Evolutionary conservation across 495 filamentous ascomycete species (phyloP), one percentile per base, ranked within the genome.

Genomic region (Podospora pseudocomata): DNA sequence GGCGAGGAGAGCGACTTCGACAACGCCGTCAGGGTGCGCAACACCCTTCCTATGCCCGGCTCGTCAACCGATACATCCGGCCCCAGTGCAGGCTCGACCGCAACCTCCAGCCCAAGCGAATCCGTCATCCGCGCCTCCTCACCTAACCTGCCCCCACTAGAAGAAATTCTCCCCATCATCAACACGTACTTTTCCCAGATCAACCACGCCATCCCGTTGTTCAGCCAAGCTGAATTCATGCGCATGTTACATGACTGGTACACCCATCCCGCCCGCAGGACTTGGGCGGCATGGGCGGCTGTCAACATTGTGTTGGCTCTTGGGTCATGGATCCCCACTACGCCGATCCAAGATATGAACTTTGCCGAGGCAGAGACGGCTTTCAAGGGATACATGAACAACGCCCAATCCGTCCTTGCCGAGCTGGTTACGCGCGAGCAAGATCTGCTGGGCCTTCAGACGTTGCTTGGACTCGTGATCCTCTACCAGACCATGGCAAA

Each of bases 291-390:
- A 2, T 74, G 71, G 71, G 76, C 74, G 15, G 71, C 71, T 13
- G 69, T 78, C 27, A 78, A 78, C 39, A 68, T 78, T 39, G 73
- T 75, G 2, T 67, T 78, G 19, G 76, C 74, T n/a, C 64, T 78
- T 53, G 72, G 71, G 2, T 73, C 73, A 44, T 71, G 71, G 34
- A 58, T 75, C 5, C 72, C 66, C 7, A 63, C 60, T 3, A 32
- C 57, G 5, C 67, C 72, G 9, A 20, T 54, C 7, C 65, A 65
- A 34, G 67, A 75, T n/a, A 63, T 69, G n/a, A 20, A 68, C 53
- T 30, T 67, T 23, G 49, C 44, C 39, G 63, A 71, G 7, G 74
- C 75, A 65, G 59, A 18, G 7, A 75, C 71, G 16, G 61, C 30
- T 16, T 55, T 72, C 2, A 67, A 65, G 61, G 58, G 63, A n/a